Evolutionary conservation across 2,329 filamentous ascomycete genomes (phyloP).

Genomic region (Gnomoniopsis sp.): DNA sequence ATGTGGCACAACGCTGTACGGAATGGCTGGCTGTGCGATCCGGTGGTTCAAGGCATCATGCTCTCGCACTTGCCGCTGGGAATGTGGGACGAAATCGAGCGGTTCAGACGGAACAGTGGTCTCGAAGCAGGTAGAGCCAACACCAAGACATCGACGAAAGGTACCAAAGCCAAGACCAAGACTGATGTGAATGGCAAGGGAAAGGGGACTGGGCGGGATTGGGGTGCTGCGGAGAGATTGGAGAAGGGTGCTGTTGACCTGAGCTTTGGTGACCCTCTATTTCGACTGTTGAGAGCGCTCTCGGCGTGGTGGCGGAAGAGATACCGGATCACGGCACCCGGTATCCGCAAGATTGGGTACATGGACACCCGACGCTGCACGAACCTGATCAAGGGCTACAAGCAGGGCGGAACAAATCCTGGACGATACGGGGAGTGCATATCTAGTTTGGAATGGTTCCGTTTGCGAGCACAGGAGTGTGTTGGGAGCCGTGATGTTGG

Average conservation of each 20-base stretch:
- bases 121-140: constrained; percentile 34
- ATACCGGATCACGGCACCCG: constrained; percentile 74
- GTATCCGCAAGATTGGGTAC: constrained; percentile 86
- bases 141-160: constrained; percentile 33
- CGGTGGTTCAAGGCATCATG: constrained; percentile 70
- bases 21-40: constrained; percentile 80
- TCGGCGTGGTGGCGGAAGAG: constrained; percentile 83
- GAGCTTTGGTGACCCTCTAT: constrained; percentile 78
- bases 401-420: constrained; percentile 57
- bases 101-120: constrained; percentile 68
- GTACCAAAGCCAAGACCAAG: constrained; percentile 25
- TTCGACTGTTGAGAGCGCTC: constrained; percentile 72
- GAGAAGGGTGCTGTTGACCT: constrained; percentile 72
- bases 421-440: constrained; percentile 75
- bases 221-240: constrained; percentile 67
- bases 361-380: constrained; percentile 73
- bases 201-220: constrained; percentile 56
- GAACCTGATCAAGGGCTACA: constrained; percentile 68
- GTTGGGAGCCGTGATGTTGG: constrained; percentile 84
- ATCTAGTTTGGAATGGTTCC: constrained; percentile 63
- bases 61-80: constrained; percentile 68
- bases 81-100: constrained; percentile 69
- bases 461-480: constrained; percentile 63
- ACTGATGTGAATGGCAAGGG: constrained; percentile 37
- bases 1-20: constrained; percentile 86